These are phyloP conservation scores for Aspergillus cristatus DNA, from an alignment of 495 filamentous ascomycete genomes.

Conservation along the genomic window DNA sequence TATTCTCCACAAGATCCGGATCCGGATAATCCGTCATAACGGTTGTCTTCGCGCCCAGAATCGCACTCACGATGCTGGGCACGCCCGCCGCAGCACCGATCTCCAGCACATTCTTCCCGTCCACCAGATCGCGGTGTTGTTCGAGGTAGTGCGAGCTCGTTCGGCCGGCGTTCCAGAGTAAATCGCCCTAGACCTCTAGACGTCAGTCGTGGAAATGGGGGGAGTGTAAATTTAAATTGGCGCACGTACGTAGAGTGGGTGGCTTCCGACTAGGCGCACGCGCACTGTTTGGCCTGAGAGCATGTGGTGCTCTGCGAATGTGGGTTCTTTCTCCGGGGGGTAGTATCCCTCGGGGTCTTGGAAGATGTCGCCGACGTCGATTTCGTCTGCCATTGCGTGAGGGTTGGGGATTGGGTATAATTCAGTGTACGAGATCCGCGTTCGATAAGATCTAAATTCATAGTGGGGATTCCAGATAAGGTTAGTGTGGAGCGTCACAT, in stretches of 20 bases:
- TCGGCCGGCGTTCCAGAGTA: conserved; percentile 82
- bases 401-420: too few species aligned
- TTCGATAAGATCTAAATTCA: too few species aligned
- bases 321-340: conserved; percentile 58
- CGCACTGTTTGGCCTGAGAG: conserved; percentile 54
- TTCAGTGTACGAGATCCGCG: too few species aligned
- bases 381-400: conserved; percentile 27
- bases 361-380: conserved; percentile 52
- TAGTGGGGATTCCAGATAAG: too few species aligned
- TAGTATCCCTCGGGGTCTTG: conserved; percentile 72
- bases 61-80: conserved; percentile 66
- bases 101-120: conserved; percentile 63
- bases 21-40: conserved; percentile 90
- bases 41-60: conserved; percentile 57
- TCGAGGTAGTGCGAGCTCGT: conserved; percentile 72
- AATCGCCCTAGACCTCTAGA: conserved; percentile 52
- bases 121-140: conserved; percentile 42
- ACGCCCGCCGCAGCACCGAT: conserved; percentile 85
- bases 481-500: too few species aligned
- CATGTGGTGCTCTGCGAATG: conserved; percentile 58
- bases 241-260: conserved; percentile 79
- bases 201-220: conserved; percentile 6
- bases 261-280: conserved; percentile 79
- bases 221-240: not conserved
- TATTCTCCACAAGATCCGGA: conserved; percentile 63